A percentile compares a stretch with the other conserved stretches of the same genome.
Conservation (phyloP, 1,139 yeast species). For the Taphrina confusa region DNA sequence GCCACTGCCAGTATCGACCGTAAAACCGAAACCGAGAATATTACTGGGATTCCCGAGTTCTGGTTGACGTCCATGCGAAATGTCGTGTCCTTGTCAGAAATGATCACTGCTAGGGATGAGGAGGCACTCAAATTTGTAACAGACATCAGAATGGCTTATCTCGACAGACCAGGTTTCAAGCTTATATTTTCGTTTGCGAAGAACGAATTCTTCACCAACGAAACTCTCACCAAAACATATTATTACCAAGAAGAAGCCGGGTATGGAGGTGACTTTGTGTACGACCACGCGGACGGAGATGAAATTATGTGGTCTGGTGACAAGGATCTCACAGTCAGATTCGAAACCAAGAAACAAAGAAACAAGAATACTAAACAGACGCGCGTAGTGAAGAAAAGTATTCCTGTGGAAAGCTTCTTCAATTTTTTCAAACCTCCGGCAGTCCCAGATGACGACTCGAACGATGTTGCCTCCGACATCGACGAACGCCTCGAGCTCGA, state of each 20-base stretch:
- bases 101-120: conserved; percentile 86
- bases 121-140: conserved; percentile 70
- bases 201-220: conserved; percentile 78
- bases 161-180: conserved; percentile 86
- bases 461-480: conserved; percentile 54
- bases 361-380: conserved; percentile 97
- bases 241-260: conserved; percentile 94
- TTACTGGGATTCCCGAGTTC: conserved; percentile 84
- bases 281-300: conserved; percentile 94
- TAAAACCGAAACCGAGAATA: conserved; percentile 41
- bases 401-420: conserved; percentile 92
- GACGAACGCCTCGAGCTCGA: conserved; percentile 87
- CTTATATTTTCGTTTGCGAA: conserved; percentile 74
- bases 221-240: conserved; percentile 74
- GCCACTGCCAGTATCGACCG: conserved; percentile 42
- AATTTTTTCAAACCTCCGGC: conserved; percentile 93
- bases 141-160: conserved; percentile 78
- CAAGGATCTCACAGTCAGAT: conserved; percentile 75
- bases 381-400: conserved; percentile 89
- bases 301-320: conserved; percentile 84
- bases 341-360: conserved; percentile 96
- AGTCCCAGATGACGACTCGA: conserved; percentile 61
- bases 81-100: conserved; percentile 75
- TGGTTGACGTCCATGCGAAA: conserved; percentile 96
- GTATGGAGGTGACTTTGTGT: conserved; percentile 91